A percentile compares a stretch with the other conserved stretches of the same genome.
These are phyloP conservation scores for Yamadazyma nakazawae DNA, from an alignment of 805 yeast species.

Conservation along the genomic window DNA sequence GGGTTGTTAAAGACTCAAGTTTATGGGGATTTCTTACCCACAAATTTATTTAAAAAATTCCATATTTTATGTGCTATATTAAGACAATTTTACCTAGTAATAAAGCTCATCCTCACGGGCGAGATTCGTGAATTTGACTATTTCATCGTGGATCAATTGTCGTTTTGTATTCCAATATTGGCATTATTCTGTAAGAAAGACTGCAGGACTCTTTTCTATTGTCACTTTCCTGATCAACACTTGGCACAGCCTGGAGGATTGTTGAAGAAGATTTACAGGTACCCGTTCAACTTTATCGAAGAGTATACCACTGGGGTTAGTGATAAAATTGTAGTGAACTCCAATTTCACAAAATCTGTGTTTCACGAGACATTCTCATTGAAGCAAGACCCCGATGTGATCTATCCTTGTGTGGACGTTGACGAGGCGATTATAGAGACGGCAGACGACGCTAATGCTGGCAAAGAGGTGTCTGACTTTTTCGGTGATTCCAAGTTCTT, in stretches of 20 bases:
- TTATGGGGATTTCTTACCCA: conserved; percentile 82
- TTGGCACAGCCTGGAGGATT: conserved; percentile 56
- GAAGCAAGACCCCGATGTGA: conserved; percentile 47
- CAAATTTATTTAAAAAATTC: conserved; percentile 60
- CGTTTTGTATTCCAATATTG: conserved; percentile 77
- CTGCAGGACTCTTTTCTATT: conserved; percentile 72
- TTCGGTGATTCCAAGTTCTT: conserved; percentile 42
- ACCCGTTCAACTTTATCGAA: conserved; percentile 83
- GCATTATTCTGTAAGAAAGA: conserved; percentile 37
- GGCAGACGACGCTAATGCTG: conserved; percentile 20
- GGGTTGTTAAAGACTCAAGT: conserved; percentile 62
- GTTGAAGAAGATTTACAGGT: conserved; percentile 63
- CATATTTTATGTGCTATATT: conserved; percentile 79
- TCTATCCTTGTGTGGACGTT: conserved; percentile 77
- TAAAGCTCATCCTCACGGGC: conserved; percentile 45
- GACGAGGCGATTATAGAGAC: conserved; percentile 16
- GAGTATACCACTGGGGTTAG: conserved; percentile 73
- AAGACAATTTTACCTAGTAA: conserved; percentile 70
- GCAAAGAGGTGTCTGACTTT: conserved; percentile 31
- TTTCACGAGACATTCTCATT: conserved; percentile 62
- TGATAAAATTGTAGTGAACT: conserved; percentile 83
- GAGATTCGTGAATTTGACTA: conserved; percentile 57
- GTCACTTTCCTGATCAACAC: conserved; percentile 93
- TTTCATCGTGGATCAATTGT: conserved; percentile 82
- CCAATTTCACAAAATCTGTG: conserved; percentile 72